These are phyloP conservation scores for Cystobasidium slooffiae DNA, from an alignment of 1,284 basidiomycete species.

Conservation along the genomic window DNA sequence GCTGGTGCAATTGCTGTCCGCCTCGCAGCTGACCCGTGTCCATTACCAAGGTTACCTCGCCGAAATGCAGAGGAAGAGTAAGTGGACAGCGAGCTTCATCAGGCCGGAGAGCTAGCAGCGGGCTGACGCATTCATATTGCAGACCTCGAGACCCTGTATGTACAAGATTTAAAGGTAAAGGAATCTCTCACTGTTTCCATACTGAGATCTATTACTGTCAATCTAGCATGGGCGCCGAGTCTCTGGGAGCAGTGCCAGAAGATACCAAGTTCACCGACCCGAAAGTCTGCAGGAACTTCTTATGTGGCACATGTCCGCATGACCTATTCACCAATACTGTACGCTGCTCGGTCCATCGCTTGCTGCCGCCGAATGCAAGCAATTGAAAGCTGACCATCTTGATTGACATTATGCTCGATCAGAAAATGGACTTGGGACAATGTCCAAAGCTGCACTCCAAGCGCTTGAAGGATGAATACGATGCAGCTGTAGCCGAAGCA, in stretches of 20 bases:
- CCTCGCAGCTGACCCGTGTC: background rate
- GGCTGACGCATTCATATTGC: background rate
- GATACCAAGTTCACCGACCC: constrained; percentile 95
- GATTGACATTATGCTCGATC: constrained; percentile 25
- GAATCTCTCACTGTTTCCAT: background rate
- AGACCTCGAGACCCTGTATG: constrained; percentile 43
- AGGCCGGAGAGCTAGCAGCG: background rate
- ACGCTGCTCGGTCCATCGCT: constrained; percentile 56
- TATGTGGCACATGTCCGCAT: constrained; percentile 97
- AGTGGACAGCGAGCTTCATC: background rate
- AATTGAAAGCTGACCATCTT: background rate
- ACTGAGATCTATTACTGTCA: background rate
- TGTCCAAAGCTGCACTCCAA: constrained; percentile 97
- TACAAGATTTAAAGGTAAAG: background rate
- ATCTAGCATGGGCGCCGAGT: constrained; percentile 71
- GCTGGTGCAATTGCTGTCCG: background rate
- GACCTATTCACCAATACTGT: constrained; percentile 98
- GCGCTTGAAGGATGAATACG: constrained; percentile 87
- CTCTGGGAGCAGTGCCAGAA: constrained; percentile 90
- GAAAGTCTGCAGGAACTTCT: constrained; percentile 98
- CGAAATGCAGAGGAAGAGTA: constrained; percentile 44
- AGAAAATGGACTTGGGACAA: constrained; percentile 99
- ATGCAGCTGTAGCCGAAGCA: constrained; percentile 68
- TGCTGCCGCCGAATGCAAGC: background rate
- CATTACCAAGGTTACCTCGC: constrained; percentile 33